These are phyloP conservation scores for Macrocybe gigantea DNA, from an alignment of 768 basidiomycete genomes.

Conservation along the genomic window DNA sequence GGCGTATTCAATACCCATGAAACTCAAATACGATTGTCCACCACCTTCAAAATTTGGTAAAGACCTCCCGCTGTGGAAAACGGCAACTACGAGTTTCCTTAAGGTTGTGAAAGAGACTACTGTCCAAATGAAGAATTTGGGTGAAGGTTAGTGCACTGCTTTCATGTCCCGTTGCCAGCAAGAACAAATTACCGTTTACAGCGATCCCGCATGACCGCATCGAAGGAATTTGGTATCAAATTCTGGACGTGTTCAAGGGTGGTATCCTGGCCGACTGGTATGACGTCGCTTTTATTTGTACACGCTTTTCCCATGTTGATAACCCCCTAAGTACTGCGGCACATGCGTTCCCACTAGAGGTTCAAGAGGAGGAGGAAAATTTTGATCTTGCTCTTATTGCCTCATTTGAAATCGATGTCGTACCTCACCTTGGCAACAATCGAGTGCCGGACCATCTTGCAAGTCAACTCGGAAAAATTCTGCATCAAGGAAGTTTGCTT, in stretches of 20 bases:
- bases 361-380: conserved; percentile 74
- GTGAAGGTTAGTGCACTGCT: conserved; percentile 32
- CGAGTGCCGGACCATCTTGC: conserved; percentile 71
- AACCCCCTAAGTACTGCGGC: conserved; percentile 41
- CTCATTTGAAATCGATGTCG: conserved; percentile 72
- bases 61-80: conserved; percentile 90
- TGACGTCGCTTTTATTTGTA: conserved; percentile 12
- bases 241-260: conserved; percentile 76
- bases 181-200: conserved; percentile 13
- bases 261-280: conserved; percentile 85
- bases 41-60: conserved; percentile 82
- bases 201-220: conserved; percentile 58
- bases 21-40: conserved; percentile 93
- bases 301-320: neutral
- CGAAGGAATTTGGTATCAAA: conserved; percentile 82
- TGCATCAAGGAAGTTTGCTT: conserved; percentile 68
- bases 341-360: conserved; percentile 52
- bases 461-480: conserved; percentile 58
- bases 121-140: conserved; percentile 42
- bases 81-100: conserved; percentile 79
- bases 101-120: conserved; percentile 66
- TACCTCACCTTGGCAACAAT: conserved; percentile 65
- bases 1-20: conserved; percentile 89
- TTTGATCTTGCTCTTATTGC: conserved; percentile 81
- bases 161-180: neutral